phyloP scores from a whole-genome alignment of 2,329 filamentous ascomycete species.

The Hypoxylon sp. region DNA sequence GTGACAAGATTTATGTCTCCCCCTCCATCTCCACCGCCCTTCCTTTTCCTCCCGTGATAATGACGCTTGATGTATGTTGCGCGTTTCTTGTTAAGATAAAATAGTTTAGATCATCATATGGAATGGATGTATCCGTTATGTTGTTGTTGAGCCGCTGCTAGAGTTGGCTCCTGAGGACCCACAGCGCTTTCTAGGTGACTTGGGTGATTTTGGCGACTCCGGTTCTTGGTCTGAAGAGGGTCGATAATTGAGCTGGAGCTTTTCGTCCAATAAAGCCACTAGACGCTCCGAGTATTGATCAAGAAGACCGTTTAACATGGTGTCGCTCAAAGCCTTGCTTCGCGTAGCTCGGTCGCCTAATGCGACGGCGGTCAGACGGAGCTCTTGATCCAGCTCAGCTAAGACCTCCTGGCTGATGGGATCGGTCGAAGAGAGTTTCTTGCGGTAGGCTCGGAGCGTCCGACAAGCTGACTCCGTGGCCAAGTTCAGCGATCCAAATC shows the following conservation, averaged over 20 bases:
- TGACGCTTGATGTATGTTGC: constrained; percentile 8
- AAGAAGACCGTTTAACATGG: constrained; percentile 71
- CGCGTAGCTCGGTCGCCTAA: constrained; percentile 68
- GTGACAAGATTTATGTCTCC: constrained; percentile 13
- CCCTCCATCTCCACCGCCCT: too few species aligned
- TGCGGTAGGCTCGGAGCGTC: constrained; percentile 71
- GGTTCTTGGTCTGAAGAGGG: constrained; percentile 39
- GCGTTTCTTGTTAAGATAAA: constrained; percentile 30
- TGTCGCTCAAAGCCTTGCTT: constrained; percentile 67
- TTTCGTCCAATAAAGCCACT: constrained; percentile 78
- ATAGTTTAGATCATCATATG: constrained; percentile 39
- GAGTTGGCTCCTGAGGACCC: constrained; percentile 43
- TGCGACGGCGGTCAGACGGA: constrained; percentile 71
- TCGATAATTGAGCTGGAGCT: constrained; percentile 65
- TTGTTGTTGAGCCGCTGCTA: constrained; percentile 35
- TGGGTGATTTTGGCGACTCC: constrained; percentile 21
- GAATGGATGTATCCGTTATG: constrained; percentile 42
- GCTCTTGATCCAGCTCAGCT: constrained; percentile 73
- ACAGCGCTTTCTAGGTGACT: constrained; percentile 36
- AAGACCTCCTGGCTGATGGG: constrained; percentile 68
- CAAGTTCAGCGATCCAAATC: constrained; percentile 68
- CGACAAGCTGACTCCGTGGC: constrained; percentile 74
- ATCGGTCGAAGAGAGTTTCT: constrained; percentile 69
- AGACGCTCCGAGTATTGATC: constrained; percentile 81
- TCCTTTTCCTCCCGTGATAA: constrained; percentile 5